Base-by-base conservation (phyloP, 768 basidiomycete species). In the Sporobolomyces roseus region DNA sequence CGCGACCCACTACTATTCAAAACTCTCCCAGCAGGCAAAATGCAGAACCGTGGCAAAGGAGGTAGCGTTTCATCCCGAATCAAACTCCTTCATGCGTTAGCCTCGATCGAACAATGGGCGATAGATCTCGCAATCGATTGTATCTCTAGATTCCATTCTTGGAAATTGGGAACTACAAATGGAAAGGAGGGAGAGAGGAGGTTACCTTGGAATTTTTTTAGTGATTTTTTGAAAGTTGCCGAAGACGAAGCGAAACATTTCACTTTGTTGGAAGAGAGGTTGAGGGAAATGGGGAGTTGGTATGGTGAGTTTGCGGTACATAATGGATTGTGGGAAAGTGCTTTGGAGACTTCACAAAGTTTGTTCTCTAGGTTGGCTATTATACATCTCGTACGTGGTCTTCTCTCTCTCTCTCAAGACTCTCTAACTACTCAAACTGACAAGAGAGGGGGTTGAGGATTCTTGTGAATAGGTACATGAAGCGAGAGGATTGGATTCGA, bases 51-150 rank as follows among this genome's bases (percentile, higher is more conserved):
- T 51, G 81, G 81, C 0, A 81, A 80, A 62, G 81, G 79, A 1
- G 81, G 81, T 17, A 78, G 75, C 14, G 77, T 80, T 51, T 86
- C 85, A 78, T 88, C 84, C 69, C 79, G 86, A 30, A 85, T 86
- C 0, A 84, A 85, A 17, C 89, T 90, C 87, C 78, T 91, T 12
- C 90, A 90, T 78, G 88, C 89, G 2, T 78, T 91, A 2, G 89
- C 89, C 1, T 90, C 90, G 75, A 89, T 92, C 60, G 89, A 91
- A 74, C 89, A 90, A 77, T 92, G 88, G 88, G 90, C 90, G 84
- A 88, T 89, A 51, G 88, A 90, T 73, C 82, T 90, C 16, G 70
- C 53, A 17, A 61, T 70, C 1, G 62, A 63, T 52, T 63, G 89
- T 68, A 88, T 90, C 76, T 88, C 84, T 12, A 83, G 90, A 1